Conservation (phyloP, 108 stramenopile genomes). For the Nitzschia sp. region DNA sequence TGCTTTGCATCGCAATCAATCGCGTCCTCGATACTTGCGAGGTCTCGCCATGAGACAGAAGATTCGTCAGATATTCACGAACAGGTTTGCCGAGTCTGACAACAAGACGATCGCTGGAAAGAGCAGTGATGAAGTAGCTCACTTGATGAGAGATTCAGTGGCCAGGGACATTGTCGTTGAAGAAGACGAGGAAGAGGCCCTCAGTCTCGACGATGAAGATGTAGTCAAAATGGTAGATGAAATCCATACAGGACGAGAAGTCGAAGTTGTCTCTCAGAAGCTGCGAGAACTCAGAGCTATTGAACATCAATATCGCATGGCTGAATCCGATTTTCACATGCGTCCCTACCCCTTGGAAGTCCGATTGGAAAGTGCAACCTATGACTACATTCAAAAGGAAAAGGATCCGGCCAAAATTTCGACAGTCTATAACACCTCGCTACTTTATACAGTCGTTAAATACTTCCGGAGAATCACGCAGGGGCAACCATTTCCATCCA, state of each 20-base stretch:
- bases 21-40: slow-evolving; percentile 13
- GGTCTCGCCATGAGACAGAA: slow-evolving; percentile 9
- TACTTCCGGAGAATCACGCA: neutral
- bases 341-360: slow-evolving; percentile 19
- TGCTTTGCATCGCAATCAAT: slow-evolving; percentile 8
- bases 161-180: slow-evolving; percentile 2
- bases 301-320: neutral
- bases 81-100: slow-evolving; percentile 2
- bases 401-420: slow-evolving; percentile 7
- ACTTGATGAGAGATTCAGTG: neutral
- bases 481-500: neutral
- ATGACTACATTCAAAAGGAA: slow-evolving; percentile 9
- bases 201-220: slow-evolving; percentile 1
- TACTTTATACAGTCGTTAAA: neutral
- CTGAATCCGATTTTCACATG: neutral
- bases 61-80: slow-evolving; percentile 9
- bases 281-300: slow-evolving; percentile 9
- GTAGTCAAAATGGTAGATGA: slow-evolving; percentile 7
- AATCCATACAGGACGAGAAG: slow-evolving; percentile 6
- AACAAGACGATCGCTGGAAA: neutral
- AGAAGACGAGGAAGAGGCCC: neutral
- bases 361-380: slow-evolving; percentile 6
- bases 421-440: slow-evolving; percentile 12
- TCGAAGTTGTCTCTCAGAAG: slow-evolving; percentile 10
- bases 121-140: neutral